Evolutionary conservation across 345 rosid species (phyloP).

Genomic region (Salix exigua): DNA sequence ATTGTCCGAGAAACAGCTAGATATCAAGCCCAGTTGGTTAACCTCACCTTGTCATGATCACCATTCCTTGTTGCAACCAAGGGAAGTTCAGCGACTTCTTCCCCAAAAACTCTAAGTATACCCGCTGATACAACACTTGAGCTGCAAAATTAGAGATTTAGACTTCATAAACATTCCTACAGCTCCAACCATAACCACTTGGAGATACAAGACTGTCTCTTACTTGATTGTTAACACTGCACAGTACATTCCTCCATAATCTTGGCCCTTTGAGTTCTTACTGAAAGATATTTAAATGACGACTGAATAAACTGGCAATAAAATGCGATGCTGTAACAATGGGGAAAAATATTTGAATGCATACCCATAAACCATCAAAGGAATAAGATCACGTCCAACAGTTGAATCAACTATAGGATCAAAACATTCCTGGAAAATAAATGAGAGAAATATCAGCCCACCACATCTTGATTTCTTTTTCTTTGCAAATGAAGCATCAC

Average conservation of each 20-base stretch:
- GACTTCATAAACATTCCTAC: neutral
- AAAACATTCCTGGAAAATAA: conserved; percentile 65
- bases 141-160: conserved; percentile 38
- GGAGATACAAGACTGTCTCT: conserved; percentile 22
- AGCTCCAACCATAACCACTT: neutral
- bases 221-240: conserved; percentile 74
- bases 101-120: conserved; percentile 68
- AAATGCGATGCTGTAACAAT: neutral
- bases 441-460: conserved; percentile 14
- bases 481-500: neutral
- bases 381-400: conserved; percentile 66
- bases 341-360: conserved; percentile 8
- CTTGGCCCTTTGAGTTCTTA: conserved; percentile 62
- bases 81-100: conserved; percentile 89
- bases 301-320: neutral
- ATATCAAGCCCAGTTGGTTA: neutral
- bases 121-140: conserved; percentile 75
- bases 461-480: neutral
- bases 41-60: conserved; percentile 62
- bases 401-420: conserved; percentile 73
- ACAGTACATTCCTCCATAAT: conserved; percentile 84
- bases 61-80: conserved; percentile 74
- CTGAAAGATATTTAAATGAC: conserved; percentile 33
- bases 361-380: conserved; percentile 87
- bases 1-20: neutral